phyloP scores from a whole-genome alignment of 768 basidiomycete species.

The Phylloporus sp. region DNA sequence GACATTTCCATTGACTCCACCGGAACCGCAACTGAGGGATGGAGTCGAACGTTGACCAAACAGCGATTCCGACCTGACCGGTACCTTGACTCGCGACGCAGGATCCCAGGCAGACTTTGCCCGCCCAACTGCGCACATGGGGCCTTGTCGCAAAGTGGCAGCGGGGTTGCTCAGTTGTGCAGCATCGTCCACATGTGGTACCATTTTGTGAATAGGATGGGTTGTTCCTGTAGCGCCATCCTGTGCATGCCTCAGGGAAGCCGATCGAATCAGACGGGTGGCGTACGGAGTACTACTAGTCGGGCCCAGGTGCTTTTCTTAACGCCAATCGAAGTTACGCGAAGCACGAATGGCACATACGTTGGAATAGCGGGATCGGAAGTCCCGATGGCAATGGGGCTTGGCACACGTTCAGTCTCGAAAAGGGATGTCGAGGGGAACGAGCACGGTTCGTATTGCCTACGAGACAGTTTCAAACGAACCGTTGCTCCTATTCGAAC shows the following conservation, averaged over 20 bases:
- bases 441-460: slow-evolving; percentile 7
- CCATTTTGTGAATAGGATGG: slow-evolving; percentile 2
- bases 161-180: slow-evolving; percentile 3
- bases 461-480: slow-evolving; percentile 13
- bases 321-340: slow-evolving; percentile 20
- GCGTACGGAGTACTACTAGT: slow-evolving; percentile 2
- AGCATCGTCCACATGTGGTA: not conserved
- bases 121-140: slow-evolving; percentile 1
- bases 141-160: slow-evolving; percentile 5
- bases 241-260: slow-evolving; percentile 10
- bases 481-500: slow-evolving; percentile 6
- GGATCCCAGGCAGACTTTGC: not conserved
- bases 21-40: slow-evolving; percentile 9
- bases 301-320: slow-evolving; percentile 9
- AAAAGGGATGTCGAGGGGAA: slow-evolving; percentile 17
- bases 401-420: slow-evolving; percentile 17
- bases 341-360: slow-evolving; percentile 6
- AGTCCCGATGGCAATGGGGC: slow-evolving; percentile 26
- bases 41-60: not conserved
- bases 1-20: not conserved
- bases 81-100: not conserved
- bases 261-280: slow-evolving; percentile 10
- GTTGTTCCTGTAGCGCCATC: slow-evolving; percentile 4
- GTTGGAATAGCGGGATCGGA: slow-evolving; percentile 25
- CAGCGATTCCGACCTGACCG: slow-evolving; percentile 7